Evolutionary conservation across 495 filamentous ascomycete genomes (phyloP).

Genomic region (Hypoxylon cercidicola): DNA sequence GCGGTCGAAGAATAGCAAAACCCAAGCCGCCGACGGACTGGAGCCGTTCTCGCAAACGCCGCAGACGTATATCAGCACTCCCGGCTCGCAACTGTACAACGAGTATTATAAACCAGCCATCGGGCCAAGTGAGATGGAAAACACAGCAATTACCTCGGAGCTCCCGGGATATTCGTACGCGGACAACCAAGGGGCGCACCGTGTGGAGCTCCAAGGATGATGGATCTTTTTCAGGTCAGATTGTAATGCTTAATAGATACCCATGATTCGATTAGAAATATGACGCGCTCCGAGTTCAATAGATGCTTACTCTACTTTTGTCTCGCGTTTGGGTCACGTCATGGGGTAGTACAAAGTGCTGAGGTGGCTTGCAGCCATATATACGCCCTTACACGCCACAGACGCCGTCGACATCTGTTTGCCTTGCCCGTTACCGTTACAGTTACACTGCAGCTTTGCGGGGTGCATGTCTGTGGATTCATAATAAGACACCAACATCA

Average conservation of each 20-base stretch:
- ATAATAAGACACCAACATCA: too few relatives aligned
- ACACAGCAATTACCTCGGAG: slow-evolving; percentile 14
- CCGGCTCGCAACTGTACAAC: slow-evolving; percentile 13
- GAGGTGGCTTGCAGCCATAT: neutral
- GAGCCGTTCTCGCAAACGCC: slow-evolving; percentile 19
- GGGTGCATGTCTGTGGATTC: too few relatives aligned
- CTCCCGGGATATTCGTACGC: slow-evolving; percentile 23
- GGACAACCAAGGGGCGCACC: neutral
- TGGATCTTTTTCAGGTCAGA: neutral
- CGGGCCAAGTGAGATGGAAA: slow-evolving; percentile 22
- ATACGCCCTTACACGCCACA: too few relatives aligned
- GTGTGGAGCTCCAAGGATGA: slow-evolving; percentile 35
- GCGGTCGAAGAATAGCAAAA: slow-evolving; percentile 25
- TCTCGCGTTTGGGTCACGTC: neutral
- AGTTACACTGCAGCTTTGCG: too few relatives aligned
- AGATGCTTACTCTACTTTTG: neutral
- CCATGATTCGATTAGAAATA: slow-evolving; percentile 5
- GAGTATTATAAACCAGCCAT: slow-evolving; percentile 28
- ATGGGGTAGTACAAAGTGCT: neutral
- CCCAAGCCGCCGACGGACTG: slow-evolving; percentile 8
- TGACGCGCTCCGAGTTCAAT: slow-evolving; percentile 3
- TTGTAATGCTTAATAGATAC: slow-evolving; percentile 10
- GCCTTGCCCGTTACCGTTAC: too few relatives aligned
- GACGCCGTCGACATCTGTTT: too few relatives aligned
- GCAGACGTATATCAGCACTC: slow-evolving; percentile 6